phyloP scores from a whole-genome alignment of 106 monocot genomes.

The Dioscorea alata region DNA sequence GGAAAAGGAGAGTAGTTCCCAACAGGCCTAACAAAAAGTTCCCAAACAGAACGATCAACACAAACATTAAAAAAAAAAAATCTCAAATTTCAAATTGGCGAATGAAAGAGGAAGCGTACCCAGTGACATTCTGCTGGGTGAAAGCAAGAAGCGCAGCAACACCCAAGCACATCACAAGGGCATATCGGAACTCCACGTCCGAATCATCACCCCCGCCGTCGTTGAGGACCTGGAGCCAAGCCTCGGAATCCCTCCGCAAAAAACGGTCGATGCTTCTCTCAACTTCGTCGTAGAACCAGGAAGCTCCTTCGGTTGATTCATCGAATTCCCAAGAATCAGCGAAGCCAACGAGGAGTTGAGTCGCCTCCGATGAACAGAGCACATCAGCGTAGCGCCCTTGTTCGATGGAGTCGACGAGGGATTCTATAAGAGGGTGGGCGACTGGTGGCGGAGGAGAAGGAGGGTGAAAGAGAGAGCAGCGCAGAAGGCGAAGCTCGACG shows the following conservation, averaged over 20 bases:
- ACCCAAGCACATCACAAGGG: slow-evolving; percentile 52
- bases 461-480: slow-evolving; percentile 48
- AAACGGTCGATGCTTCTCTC: slow-evolving; percentile 45
- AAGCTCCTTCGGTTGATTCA: slow-evolving; percentile 40
- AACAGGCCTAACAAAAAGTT: slow-evolving; percentile 45
- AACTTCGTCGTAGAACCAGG: slow-evolving; percentile 47
- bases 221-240: slow-evolving; percentile 41
- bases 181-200: slow-evolving; percentile 29
- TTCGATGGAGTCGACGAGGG: slow-evolving; percentile 55
- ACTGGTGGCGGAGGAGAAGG: slow-evolving; percentile 6
- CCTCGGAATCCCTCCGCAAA: slow-evolving; percentile 25
- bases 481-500: slow-evolving; percentile 91
- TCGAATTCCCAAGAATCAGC: slow-evolving; percentile 40
- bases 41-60: neutral
- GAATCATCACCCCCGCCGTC: neutral
- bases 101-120: slow-evolving; percentile 28
- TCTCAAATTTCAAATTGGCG: no score
- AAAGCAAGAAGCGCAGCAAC: slow-evolving; percentile 82
- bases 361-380: slow-evolving; percentile 40
- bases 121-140: slow-evolving; percentile 77
- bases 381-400: slow-evolving; percentile 55
- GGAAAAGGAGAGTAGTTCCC: slow-evolving; percentile 62
- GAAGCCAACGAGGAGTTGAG: slow-evolving; percentile 34
- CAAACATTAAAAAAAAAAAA: no score
- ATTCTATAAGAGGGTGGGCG: slow-evolving; percentile 25